These are phyloP conservation scores for Fomitopsis schrenkii DNA, from an alignment of 1,284 basidiomycete species.

Conservation along the genomic window DNA sequence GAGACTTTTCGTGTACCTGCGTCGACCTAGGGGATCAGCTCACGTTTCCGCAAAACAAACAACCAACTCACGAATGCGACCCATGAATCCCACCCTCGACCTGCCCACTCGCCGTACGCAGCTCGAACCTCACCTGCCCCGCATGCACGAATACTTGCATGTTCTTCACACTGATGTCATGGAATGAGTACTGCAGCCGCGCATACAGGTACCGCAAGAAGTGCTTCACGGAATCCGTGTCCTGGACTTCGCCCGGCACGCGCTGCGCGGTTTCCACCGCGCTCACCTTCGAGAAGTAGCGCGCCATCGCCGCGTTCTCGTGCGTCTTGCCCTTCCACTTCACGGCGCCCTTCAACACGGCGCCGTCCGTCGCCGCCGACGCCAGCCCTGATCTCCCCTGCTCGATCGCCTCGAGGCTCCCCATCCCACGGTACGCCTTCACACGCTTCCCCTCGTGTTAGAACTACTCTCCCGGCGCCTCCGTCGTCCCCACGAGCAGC, in stretches of 20 bases:
- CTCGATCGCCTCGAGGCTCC: conserved; percentile 95
- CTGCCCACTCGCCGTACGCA: conserved; percentile 94
- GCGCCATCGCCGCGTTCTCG: conserved; percentile 95
- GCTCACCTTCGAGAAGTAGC: conserved; percentile 96
- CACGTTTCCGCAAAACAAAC: not conserved
- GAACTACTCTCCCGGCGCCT: conserved; percentile 98
- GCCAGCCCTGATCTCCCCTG: conserved; percentile 55
- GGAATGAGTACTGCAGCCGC: conserved; percentile 93
- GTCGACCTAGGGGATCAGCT: not conserved
- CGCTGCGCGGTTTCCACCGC: conserved; percentile 97
- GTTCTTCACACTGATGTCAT: conserved; percentile 85
- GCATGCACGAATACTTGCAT: conserved; percentile 61
- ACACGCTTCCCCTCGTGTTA: conserved; percentile 98
- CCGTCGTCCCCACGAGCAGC: conserved; percentile 92
- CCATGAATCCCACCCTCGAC: conserved; percentile 96
- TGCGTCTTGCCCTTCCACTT: conserved; percentile 47
- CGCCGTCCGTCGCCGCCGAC: conserved; percentile 25
- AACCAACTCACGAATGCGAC: conserved; percentile 62
- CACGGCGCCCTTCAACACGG: conserved; percentile 31
- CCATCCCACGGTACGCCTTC: conserved; percentile 99
- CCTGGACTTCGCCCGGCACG: conserved; percentile 94
- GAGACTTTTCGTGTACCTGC: conserved; percentile 25
- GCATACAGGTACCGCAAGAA: conserved; percentile 92
- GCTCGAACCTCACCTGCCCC: conserved; percentile 84
- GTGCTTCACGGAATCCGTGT: conserved; percentile 91